Conservation (phyloP, 140 eudicot species). For the Anethum foeniculum region DNA sequence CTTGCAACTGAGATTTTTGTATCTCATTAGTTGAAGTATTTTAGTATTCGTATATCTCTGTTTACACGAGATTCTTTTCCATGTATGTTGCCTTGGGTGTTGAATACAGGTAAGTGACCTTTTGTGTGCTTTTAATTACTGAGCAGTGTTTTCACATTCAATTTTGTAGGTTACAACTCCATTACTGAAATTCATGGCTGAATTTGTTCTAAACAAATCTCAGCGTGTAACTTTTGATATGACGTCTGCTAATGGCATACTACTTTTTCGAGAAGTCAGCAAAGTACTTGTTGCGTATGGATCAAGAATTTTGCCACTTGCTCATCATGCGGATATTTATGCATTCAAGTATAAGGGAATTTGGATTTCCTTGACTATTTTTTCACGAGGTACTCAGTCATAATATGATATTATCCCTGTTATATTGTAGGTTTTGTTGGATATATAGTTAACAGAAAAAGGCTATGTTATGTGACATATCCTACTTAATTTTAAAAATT, state of each 20-base stretch:
- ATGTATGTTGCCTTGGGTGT: background rate
- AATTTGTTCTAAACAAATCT: slow-evolving; percentile 47
- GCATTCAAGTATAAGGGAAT: slow-evolving; percentile 54
- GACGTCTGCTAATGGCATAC: slow-evolving; percentile 54
- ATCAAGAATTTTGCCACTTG: slow-evolving; percentile 34
- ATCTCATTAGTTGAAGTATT: background rate
- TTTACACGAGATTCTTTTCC: background rate
- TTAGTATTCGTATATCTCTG: background rate
- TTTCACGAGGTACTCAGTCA: slow-evolving; percentile 43
- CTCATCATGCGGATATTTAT: slow-evolving; percentile 40
- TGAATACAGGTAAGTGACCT: background rate
- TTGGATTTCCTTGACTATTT: slow-evolving; percentile 40
- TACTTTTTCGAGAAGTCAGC: slow-evolving; percentile 61
- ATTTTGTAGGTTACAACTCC: slow-evolving; percentile 48
- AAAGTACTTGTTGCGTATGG: slow-evolving; percentile 55
- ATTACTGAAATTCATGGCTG: slow-evolving; percentile 50
- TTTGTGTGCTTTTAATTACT: background rate
- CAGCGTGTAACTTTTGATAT: slow-evolving; percentile 48
- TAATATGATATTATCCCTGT: background rate
- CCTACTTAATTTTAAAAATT: background rate
- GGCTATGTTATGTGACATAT: background rate
- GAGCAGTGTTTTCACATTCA: background rate
- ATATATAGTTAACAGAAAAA: background rate
- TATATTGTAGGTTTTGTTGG: background rate
- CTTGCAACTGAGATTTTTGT: background rate